Conservation (phyloP, 306 rosid genomes). For the Rubus idaeus region DNA sequence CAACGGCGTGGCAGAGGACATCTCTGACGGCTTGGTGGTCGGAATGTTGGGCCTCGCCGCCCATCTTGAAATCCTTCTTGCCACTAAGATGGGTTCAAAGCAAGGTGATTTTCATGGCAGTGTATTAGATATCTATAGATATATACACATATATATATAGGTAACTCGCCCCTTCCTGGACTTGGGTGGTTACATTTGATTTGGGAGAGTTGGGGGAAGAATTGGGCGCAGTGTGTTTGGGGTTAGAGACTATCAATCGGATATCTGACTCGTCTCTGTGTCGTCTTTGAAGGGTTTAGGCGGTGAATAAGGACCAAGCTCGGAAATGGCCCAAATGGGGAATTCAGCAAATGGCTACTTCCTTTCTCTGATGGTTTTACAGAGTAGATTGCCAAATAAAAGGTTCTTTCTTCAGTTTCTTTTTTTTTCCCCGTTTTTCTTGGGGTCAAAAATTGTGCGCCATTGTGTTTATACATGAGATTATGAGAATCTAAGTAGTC, state of each 20-base stretch:
- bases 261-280: background rate
- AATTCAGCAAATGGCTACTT: background rate
- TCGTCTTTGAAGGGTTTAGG: slow-evolving; percentile 28
- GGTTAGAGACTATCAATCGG: background rate
- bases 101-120: slow-evolving; percentile 12
- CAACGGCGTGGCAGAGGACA: slow-evolving; percentile 60
- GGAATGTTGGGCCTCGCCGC: slow-evolving; percentile 33
- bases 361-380: background rate
- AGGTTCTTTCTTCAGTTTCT: too few species aligned
- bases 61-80: slow-evolving; percentile 41
- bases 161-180: too few species aligned
- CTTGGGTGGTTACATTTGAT: background rate
- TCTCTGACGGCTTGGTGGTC: slow-evolving; percentile 38
- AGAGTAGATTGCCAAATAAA: background rate
- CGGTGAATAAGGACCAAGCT: slow-evolving; percentile 6
- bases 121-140: too few species aligned
- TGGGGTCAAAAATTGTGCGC: too few species aligned
- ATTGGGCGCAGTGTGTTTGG: background rate
- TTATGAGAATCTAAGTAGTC: too few species aligned
- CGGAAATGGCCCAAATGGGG: background rate
- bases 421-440: background rate
- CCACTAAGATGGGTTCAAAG: background rate
- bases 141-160: too few species aligned
- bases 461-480: too few species aligned
- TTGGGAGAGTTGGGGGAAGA: background rate